phyloP scores from a whole-genome alignment of 306 rosid species.

The Dryas octopetala region DNA sequence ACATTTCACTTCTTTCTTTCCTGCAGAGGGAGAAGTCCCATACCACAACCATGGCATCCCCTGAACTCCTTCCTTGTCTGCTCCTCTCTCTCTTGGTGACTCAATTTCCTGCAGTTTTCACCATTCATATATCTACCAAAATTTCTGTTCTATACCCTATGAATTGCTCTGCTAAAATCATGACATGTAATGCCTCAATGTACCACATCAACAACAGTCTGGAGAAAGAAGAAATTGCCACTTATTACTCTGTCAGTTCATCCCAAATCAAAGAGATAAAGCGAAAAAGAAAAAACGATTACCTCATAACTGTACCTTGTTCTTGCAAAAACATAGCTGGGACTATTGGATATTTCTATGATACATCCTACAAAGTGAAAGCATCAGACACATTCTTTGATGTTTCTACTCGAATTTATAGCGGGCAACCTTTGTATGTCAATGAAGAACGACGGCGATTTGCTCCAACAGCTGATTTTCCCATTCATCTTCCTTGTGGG shows the following conservation, averaged over 20 bases:
- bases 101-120: conserved; percentile 16
- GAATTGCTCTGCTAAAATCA: conserved; percentile 39
- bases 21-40: conserved; percentile 28
- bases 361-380: conserved; percentile 42
- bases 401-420: conserved; percentile 35
- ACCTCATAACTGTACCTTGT: conserved; percentile 65
- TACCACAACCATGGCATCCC: conserved; percentile 52
- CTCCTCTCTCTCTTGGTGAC: conserved; percentile 34
- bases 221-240: conserved; percentile 36
- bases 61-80: conserved; percentile 25
- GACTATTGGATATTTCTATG: conserved; percentile 53
- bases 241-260: conserved; percentile 39
- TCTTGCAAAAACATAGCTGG: conserved; percentile 43
- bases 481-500: conserved; percentile 67
- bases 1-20: conserved; percentile 13
- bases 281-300: conserved; percentile 33
- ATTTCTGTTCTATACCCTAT: conserved; percentile 38
- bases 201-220: conserved; percentile 39
- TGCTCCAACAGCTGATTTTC: background rate
- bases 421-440: conserved; percentile 57
- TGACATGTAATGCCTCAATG: conserved; percentile 56
- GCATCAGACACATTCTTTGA: conserved; percentile 29
- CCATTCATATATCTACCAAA: background rate
- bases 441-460: background rate
- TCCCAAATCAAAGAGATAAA: conserved; percentile 42